Percentiles rank a stretch among this genome's conserved stretches.
Evolutionary conservation across 176 grass and related monocot genomes (phyloP).

Genomic region (Oryza meyeriana): DNA sequence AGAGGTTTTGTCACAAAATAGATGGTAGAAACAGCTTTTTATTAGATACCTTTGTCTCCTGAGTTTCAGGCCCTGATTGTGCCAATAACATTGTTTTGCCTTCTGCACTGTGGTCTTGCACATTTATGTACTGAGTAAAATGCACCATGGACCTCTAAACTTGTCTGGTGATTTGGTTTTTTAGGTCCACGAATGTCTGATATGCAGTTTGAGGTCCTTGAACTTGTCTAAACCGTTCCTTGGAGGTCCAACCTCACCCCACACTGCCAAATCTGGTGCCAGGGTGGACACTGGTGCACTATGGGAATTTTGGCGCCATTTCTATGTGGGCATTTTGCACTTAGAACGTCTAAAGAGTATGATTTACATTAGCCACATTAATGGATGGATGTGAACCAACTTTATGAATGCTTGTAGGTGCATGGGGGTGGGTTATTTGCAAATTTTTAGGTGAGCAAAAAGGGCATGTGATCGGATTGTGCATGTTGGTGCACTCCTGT

Average conservation of each 20-base stretch:
- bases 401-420: not conserved
- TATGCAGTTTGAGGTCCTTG: not conserved
- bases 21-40: constrained; percentile 7
- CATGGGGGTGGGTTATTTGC: too few species aligned
- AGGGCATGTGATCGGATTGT: not conserved
- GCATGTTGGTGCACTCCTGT: not conserved
- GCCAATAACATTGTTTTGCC: not conserved
- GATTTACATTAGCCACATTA: not conserved
- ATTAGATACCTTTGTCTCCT: constrained; percentile 7
- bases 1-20: constrained; percentile 13
- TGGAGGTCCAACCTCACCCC: not conserved
- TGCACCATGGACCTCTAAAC: not conserved
- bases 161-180: not conserved
- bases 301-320: not conserved
- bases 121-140: not conserved
- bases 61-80: not conserved
- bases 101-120: not conserved
- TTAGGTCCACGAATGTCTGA: not conserved
- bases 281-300: not conserved
- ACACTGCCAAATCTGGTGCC: not conserved
- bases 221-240: not conserved
- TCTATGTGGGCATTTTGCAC: not conserved
- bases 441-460: too few species aligned
- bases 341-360: not conserved
- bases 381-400: not conserved